A percentile compares a stretch with the other conserved stretches of the same genome.
Conservation (phyloP, 2,329 filamentous ascomycete species). For the Claviceps sorghi region DNA sequence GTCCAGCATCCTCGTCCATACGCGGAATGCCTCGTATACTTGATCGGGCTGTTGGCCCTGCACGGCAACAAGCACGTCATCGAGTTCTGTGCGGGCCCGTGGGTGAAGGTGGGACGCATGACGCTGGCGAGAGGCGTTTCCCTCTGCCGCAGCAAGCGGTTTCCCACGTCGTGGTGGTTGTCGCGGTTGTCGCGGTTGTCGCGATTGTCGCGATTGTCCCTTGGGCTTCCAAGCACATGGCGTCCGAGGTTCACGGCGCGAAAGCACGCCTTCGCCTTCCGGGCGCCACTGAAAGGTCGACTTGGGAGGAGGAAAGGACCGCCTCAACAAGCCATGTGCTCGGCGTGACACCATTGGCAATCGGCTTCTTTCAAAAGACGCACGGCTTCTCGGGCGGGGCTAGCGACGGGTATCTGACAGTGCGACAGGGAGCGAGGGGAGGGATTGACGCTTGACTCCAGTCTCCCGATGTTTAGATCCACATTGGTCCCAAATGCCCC, state of each 20-base stretch:
- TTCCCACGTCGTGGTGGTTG: slow-evolving; percentile 15
- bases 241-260: slow-evolving; percentile 12
- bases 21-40: slow-evolving; percentile 14
- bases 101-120: slow-evolving; percentile 7
- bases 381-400: neutral
- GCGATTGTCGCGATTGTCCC: slow-evolving; percentile 4
- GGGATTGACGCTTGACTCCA: neutral
- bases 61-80: slow-evolving; percentile 17
- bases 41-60: slow-evolving; percentile 14
- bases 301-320: slow-evolving; percentile 12
- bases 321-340: slow-evolving; percentile 17
- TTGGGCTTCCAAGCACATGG: slow-evolving; percentile 4
- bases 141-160: slow-evolving; percentile 7
- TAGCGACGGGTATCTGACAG: neutral
- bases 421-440: neutral
- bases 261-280: slow-evolving; percentile 3
- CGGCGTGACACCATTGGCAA: neutral
- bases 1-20: slow-evolving; percentile 14
- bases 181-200: too few species aligned
- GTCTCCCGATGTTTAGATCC: neutral
- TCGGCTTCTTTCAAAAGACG: neutral
- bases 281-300: slow-evolving; percentile 11
- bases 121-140: slow-evolving; percentile 2
- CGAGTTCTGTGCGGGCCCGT: slow-evolving; percentile 9
- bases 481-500: neutral